Evolutionary conservation across 208 protist genomes (phyloP).

Genomic region (Leishmania lainsoni): DNA sequence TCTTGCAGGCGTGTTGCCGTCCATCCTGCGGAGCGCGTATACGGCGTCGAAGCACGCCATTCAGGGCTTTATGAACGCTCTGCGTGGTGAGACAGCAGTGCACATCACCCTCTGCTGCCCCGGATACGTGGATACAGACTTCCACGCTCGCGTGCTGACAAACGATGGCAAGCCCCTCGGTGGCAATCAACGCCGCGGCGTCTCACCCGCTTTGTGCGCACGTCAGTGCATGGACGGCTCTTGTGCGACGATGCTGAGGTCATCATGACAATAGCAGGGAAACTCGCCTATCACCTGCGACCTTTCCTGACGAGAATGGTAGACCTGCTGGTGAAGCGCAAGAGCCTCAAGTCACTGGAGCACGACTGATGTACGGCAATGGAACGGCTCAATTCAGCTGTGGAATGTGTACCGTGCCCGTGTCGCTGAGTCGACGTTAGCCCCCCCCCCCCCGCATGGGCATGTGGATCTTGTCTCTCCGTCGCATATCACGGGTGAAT

Average conservation of each 20-base stretch:
- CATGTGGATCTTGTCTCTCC: not conserved
- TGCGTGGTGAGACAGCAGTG: conserved; percentile 76
- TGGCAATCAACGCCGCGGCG: conserved; percentile 56
- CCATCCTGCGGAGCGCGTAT: conserved; percentile 75
- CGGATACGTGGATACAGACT: conserved; percentile 86
- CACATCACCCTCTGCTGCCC: conserved; percentile 83
- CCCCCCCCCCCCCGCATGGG: not conserved
- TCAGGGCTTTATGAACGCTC: conserved; percentile 87
- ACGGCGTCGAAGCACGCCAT: conserved; percentile 88
- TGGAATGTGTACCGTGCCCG: not conserved
- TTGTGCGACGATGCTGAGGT: conserved; percentile 69
- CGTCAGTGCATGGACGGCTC: conserved; percentile 50
- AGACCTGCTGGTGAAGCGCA: conserved; percentile 65
- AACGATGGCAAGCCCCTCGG: conserved; percentile 36
- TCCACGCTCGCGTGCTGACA: conserved; percentile 66
- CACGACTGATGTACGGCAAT: conserved; percentile 10
- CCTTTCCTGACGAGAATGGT: conserved; percentile 70
- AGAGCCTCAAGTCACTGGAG: conserved; percentile 74
- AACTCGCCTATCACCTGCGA: conserved; percentile 76
- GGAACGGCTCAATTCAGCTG: not conserved
- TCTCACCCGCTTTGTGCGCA: conserved; percentile 59
- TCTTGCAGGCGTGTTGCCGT: conserved; percentile 77
- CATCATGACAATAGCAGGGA: conserved; percentile 69
- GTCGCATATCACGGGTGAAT: not conserved
- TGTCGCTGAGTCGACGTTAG: not conserved